These are phyloP conservation scores for Chiua sp. DNA, from an alignment of 1,284 basidiomycete genomes.

Conservation along the genomic window DNA sequence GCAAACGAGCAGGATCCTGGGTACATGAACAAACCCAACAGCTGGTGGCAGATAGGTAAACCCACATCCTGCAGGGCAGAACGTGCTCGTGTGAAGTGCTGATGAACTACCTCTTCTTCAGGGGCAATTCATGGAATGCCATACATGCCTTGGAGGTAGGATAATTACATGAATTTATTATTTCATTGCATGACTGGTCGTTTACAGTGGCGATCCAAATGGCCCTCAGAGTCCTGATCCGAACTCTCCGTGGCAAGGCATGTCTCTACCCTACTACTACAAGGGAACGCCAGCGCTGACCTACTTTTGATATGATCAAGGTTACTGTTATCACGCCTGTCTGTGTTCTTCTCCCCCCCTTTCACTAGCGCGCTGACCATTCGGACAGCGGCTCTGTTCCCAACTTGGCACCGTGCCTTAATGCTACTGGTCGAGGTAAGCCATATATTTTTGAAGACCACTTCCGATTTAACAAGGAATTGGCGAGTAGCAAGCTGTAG, in stretches of 20 bases:
- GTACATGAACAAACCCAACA: constrained; percentile 19
- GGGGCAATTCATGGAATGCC: constrained; percentile 21
- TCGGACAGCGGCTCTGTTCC: constrained; percentile 19
- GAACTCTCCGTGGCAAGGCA: constrained; percentile 9
- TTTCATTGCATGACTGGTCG: neutral
- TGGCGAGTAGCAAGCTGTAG: constrained; percentile 21
- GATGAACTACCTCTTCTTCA: constrained; percentile 1
- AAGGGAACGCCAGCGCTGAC: neutral
- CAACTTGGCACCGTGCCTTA: constrained; percentile 24
- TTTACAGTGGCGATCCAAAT: constrained; percentile 20
- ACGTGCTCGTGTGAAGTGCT: neutral
- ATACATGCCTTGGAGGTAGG: constrained; percentile 2
- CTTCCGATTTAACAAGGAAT: neutral
- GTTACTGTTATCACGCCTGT: constrained; percentile 25
- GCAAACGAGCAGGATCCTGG: neutral
- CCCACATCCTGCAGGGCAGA: neutral
- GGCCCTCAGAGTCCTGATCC: constrained; percentile 2
- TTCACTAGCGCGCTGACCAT: constrained; percentile 1
- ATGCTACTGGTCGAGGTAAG: constrained; percentile 17
- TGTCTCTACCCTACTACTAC: neutral
- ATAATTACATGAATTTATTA: neutral
- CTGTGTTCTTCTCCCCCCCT: neutral
- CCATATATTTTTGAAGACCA: neutral
- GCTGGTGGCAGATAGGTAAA: constrained; percentile 24
- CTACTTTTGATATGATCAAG: constrained; percentile 2